phyloP scores from a whole-genome alignment of 129 eudicot species.

The Scalesia atractyloides region DNA sequence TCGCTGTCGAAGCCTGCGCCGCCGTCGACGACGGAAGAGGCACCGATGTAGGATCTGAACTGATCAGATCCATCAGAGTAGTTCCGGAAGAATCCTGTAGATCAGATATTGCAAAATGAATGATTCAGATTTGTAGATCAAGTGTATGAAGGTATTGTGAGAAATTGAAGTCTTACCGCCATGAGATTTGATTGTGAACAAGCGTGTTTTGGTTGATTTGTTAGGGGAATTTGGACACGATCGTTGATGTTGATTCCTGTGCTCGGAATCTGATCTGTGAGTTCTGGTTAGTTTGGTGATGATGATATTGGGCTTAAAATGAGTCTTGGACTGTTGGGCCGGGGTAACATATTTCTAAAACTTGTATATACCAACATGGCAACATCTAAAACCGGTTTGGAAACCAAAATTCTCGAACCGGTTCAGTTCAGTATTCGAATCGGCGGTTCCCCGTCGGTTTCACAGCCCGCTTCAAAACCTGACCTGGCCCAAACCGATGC shows the following conservation, averaged over 20 bases:
- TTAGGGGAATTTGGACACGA: constrained; percentile 16
- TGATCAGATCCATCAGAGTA: constrained; percentile 95
- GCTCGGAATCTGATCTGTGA: constrained; percentile 13
- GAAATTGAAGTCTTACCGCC: constrained; percentile 27
- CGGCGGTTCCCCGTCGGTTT: too few relatives aligned
- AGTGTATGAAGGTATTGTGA: not conserved
- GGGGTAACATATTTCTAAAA: too few relatives aligned
- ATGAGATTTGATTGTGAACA: constrained; percentile 1
- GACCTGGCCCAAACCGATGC: too few relatives aligned
- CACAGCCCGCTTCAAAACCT: too few relatives aligned
- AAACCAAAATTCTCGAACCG: too few relatives aligned
- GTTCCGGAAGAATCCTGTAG: constrained; percentile 87
- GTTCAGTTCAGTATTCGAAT: too few relatives aligned
- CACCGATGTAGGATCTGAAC: constrained; percentile 65
- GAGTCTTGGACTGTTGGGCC: too few relatives aligned
- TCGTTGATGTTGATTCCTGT: constrained; percentile 6
- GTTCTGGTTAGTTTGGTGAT: not conserved
- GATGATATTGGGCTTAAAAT: not conserved
- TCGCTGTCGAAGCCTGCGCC: constrained; percentile 38
- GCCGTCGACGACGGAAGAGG: constrained; percentile 48
- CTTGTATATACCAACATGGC: too few relatives aligned
- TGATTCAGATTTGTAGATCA: not conserved
- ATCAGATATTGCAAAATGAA: constrained; percentile 13
- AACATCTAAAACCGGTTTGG: too few relatives aligned
- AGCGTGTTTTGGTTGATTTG: not conserved